Evolutionary conservation across 306 rosid genomes (phyloP).

Genomic region (Medicago truncatula): MtrunA17r5.0-ANR NC_053043.1:29969501-29970000

Average conservation of each 20-base stretch:
- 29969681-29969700: neutral
- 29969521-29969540: too few species aligned
- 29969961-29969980: neutral
- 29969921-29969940: slow-evolving; percentile 19
- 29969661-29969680: neutral
- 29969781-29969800: slow-evolving; percentile 18
- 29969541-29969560: neutral
- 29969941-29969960: neutral
- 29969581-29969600: neutral
- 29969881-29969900: slow-evolving; percentile 22
- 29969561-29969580: neutral
- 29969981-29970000: too few species aligned
- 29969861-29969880: slow-evolving; percentile 46
- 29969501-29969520: too few species aligned
- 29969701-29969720: neutral
- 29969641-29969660: neutral
- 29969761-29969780: slow-evolving; percentile 15
- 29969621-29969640: neutral
- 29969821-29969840: slow-evolving; percentile 37
- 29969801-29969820: neutral
- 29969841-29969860: slow-evolving; percentile 35
- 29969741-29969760: neutral
- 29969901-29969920: slow-evolving; percentile 22
- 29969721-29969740: neutral
- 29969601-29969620: neutral